These are phyloP conservation scores for Agaricales sp. DNA, from an alignment of 1,284 basidiomycete species.

Conservation along the genomic window DNA sequence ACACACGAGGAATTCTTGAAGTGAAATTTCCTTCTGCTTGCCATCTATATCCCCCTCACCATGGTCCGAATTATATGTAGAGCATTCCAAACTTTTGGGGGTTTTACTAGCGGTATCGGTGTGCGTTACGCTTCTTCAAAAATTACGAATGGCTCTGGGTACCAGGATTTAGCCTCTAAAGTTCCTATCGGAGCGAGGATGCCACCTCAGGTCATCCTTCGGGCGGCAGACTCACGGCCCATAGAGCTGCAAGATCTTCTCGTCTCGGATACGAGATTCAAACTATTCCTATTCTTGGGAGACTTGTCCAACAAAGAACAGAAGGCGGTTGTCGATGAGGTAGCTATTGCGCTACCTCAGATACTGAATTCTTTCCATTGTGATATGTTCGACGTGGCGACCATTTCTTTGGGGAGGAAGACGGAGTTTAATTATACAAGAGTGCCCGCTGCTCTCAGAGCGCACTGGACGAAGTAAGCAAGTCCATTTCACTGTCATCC, in stretches of 20 bases:
- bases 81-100: conserved; percentile 47
- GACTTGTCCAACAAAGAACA: conserved; percentile 31
- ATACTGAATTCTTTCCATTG: conserved; percentile 20
- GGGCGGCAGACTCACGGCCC: conserved; percentile 53
- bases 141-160: conserved; percentile 29
- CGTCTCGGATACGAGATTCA: conserved; percentile 61
- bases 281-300: conserved; percentile 61
- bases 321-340: conserved; percentile 25
- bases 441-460: conserved; percentile 39
- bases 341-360: conserved; percentile 32
- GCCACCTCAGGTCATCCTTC: conserved; percentile 46
- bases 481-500: neutral
- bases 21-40: conserved; percentile 22
- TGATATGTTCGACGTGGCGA: conserved; percentile 42
- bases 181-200: conserved; percentile 51
- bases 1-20: conserved; percentile 55
- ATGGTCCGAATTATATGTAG: conserved; percentile 20
- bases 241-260: conserved; percentile 61
- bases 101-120: conserved; percentile 54
- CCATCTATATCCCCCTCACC: neutral
- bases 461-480: conserved; percentile 60
- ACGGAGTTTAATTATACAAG: conserved; percentile 33
- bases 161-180: conserved; percentile 35
- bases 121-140: conserved; percentile 49
- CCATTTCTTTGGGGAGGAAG: conserved; percentile 39